phyloP scores from a whole-genome alignment of 257 asterid species.

The Euphrasia confusa region DNA sequence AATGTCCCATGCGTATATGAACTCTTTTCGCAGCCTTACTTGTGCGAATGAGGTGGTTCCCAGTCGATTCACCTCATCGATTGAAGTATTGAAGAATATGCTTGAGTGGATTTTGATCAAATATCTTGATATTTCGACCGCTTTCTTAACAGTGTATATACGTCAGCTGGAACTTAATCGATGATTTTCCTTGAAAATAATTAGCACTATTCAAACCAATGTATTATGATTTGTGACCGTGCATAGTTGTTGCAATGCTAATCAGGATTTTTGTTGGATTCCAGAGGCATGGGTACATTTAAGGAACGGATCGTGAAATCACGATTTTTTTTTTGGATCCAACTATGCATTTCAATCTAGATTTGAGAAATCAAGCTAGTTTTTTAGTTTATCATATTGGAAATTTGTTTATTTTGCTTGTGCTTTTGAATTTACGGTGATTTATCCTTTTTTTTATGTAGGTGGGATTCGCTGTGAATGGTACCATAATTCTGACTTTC shows the following conservation, averaged over 20 bases:
- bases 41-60: too few relatives aligned
- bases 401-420: not conserved
- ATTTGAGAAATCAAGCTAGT: not conserved
- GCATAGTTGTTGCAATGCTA: not conserved
- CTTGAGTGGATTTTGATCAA: too few relatives aligned
- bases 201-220: not conserved
- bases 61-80: too few relatives aligned
- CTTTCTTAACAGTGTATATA: not conserved
- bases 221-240: slow-evolving; percentile 5
- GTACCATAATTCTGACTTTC: slow-evolving; percentile 69
- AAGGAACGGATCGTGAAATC: too few relatives aligned
- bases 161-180: not conserved
- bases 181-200: not conserved
- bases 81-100: too few relatives aligned
- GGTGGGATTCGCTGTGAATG: slow-evolving; percentile 94
- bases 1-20: too few relatives aligned
- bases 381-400: not conserved
- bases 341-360: not conserved
- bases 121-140: not conserved
- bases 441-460: slow-evolving; percentile 28
- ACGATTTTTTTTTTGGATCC: not conserved
- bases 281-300: not conserved
- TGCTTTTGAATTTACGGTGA: slow-evolving; percentile 1
- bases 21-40: too few relatives aligned
- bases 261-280: not conserved